Percentiles rank a stretch among this genome's conserved stretches.
These are phyloP conservation scores for Pharnaceum exiguum DNA, from an alignment of 148 eudicot genomes.

Conservation along the genomic window DNA sequence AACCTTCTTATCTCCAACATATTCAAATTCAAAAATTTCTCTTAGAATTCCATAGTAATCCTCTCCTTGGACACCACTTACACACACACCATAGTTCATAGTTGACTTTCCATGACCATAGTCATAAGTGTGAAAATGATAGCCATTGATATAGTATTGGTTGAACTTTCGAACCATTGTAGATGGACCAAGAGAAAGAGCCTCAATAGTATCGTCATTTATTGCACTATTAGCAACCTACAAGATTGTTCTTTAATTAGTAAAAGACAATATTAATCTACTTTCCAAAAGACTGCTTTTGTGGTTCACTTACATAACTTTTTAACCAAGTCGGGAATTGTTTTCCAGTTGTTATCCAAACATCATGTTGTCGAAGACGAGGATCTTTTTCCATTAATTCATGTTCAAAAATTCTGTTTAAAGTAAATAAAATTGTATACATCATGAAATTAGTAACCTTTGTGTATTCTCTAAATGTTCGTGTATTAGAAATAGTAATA, in stretches of 20 bases:
- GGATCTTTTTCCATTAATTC: background rate
- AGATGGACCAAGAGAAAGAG: background rate
- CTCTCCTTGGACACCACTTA: background rate
- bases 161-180: background rate
- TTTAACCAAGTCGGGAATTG: background rate
- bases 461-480: background rate
- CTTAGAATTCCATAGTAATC: background rate
- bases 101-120: background rate
- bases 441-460: too few relatives aligned
- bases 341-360: background rate
- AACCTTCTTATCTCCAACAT: background rate
- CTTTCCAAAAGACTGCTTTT: too few relatives aligned
- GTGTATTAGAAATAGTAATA: background rate
- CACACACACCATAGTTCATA: background rate
- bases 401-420: background rate
- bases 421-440: too few relatives aligned
- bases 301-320: background rate
- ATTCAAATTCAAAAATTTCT: background rate
- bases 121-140: background rate
- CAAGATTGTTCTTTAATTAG: background rate
- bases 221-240: background rate
- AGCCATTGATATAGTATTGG: background rate
- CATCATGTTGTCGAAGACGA: background rate
- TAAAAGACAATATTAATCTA: background rate
- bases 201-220: background rate